A percentile compares a stretch with the other conserved stretches of the same genome.
These are phyloP conservation scores for Scytalidium sp. DNA, from an alignment of 2,329 filamentous ascomycete species.

Conservation along the genomic window DNA sequence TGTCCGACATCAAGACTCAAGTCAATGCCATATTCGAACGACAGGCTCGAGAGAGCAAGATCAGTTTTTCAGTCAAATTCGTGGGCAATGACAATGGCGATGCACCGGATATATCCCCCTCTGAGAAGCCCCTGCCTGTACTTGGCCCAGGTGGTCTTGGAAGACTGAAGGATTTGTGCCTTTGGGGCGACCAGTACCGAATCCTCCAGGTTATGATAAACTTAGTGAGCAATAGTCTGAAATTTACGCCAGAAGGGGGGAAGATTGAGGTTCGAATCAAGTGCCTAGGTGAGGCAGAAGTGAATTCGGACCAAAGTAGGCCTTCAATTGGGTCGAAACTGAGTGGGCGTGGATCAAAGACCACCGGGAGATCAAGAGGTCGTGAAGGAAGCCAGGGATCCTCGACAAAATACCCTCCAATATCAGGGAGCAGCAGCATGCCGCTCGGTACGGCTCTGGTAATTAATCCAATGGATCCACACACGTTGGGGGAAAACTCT, in stretches of 20 bases:
- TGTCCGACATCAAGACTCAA: slow-evolving; percentile 82
- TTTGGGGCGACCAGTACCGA: slow-evolving; percentile 90
- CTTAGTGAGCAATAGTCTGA: slow-evolving; percentile 85
- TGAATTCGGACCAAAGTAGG: slow-evolving; percentile 17
- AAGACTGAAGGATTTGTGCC: slow-evolving; percentile 73
- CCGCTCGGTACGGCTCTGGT: slow-evolving; percentile 50
- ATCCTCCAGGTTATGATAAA: slow-evolving; percentile 94
- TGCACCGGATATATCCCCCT: slow-evolving; percentile 12
- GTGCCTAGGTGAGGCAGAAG: slow-evolving; percentile 58
- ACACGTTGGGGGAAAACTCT: slow-evolving; percentile 48
- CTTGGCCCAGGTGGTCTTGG: slow-evolving; percentile 65
- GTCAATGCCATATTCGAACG: slow-evolving; percentile 85
- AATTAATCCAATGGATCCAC: slow-evolving; percentile 58
- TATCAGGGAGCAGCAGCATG: slow-evolving; percentile 22
- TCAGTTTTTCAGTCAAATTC: slow-evolving; percentile 71
- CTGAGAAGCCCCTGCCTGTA: slow-evolving; percentile 43
- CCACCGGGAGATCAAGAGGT: slow-evolving; percentile 12
- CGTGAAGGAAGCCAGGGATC: slow-evolving; percentile 2
- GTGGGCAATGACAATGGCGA: slow-evolving; percentile 43
- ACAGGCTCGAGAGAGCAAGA: slow-evolving; percentile 76
- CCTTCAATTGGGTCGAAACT: slow-evolving; percentile 26
- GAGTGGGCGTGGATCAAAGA: slow-evolving; percentile 16
- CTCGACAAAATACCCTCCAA: slow-evolving; percentile 11
- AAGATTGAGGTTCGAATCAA: slow-evolving; percentile 73
- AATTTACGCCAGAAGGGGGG: slow-evolving; percentile 80